Evolutionary conservation across 352 stramenopile species (phyloP), one percentile per base, ranked within the genome.

Genomic region (Globisporangium iwayamae): DNA sequence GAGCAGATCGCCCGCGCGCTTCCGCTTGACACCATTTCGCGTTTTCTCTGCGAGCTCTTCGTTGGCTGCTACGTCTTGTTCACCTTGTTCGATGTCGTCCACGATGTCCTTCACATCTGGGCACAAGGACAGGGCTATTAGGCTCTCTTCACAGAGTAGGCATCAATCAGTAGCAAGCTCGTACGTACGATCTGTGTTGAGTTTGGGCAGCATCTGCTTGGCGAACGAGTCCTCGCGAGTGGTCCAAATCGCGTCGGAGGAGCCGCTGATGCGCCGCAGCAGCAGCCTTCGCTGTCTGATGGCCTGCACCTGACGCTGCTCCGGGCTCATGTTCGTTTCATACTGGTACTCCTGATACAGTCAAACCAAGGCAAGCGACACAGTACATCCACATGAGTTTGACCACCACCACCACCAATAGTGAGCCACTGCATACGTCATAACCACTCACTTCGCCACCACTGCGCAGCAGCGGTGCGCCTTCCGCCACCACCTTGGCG

Each of bases 331-430:
- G 38, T 92, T 81, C 6, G 74, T 81, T 32, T 69, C 34, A 68
- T 93, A 95, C 56, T 78, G 65, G 58, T 95, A 95, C 64, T 93
- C 87, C 81, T 90, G 54, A 20, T 56, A 36, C n/a, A 22, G n/a
- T 55, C 8, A 55, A 22, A 11, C 25, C 36, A 22, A 11, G 13
- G n/a, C 16, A 20, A 1, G 20, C 41, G 4, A 13, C 41, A 32
- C 25, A 28, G 25, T 2, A 28, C n/a, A 60, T 2, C 22, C 16
- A 54, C 13, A 60, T 4, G 25, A 46, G 4, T 14, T 46, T 46
- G 3, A 4, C 39, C 13, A 46, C 14, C 4, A 46, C 14, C 4
- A 18, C 5, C 13, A 46, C 4, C 18, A 48, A 8, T 8, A 48
- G 4, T 28, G 25, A 28, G 25, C 25, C 18, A 48, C 9, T 22